phyloP scores from a whole-genome alignment of 1,284 basidiomycete genomes.

The Marasmius oreades region DNA sequence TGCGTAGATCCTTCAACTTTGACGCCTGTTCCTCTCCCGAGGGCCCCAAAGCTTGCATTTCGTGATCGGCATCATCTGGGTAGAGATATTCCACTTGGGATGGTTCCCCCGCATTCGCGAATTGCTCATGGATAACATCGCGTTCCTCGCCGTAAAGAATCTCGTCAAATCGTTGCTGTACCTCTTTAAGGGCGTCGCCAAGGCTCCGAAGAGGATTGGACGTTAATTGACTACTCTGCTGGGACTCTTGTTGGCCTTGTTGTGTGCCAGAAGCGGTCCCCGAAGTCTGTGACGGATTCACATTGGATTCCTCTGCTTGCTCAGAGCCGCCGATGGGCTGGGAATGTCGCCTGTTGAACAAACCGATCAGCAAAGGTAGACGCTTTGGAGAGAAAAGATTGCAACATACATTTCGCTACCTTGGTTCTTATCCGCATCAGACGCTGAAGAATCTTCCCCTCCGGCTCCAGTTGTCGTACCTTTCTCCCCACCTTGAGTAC shows the following conservation, averaged over 20 bases:
- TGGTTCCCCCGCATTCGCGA: slow-evolving; percentile 36
- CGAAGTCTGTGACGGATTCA: slow-evolving; percentile 26
- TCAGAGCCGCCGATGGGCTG: slow-evolving; percentile 23
- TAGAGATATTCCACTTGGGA: slow-evolving; percentile 82
- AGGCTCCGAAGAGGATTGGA: slow-evolving; percentile 76
- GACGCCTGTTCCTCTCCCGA: slow-evolving; percentile 82
- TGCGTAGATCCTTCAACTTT: slow-evolving; percentile 76
- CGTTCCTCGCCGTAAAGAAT: slow-evolving; percentile 60
- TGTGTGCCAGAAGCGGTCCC: slow-evolving; percentile 40
- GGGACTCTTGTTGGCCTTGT: slow-evolving; percentile 41
- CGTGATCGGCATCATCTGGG: slow-evolving; percentile 66
- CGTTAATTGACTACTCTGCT: slow-evolving; percentile 33
- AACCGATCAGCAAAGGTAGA: background rate
- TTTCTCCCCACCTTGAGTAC: slow-evolving; percentile 27
- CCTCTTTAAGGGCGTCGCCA: slow-evolving; percentile 85
- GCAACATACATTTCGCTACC: slow-evolving; percentile 27
- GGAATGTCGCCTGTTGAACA: slow-evolving; percentile 1
- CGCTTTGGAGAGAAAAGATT: background rate
- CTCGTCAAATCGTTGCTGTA: slow-evolving; percentile 81
- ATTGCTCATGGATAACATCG: slow-evolving; percentile 27
- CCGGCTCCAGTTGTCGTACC: slow-evolving; percentile 27
- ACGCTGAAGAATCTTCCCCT: slow-evolving; percentile 22
- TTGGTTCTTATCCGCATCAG: slow-evolving; percentile 10
- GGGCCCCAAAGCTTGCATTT: slow-evolving; percentile 89
- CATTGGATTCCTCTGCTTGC: slow-evolving; percentile 21